Conservation (phyloP, 2,329 filamentous ascomycete genomes). For the Pyrenochaeta sp. region DNA sequence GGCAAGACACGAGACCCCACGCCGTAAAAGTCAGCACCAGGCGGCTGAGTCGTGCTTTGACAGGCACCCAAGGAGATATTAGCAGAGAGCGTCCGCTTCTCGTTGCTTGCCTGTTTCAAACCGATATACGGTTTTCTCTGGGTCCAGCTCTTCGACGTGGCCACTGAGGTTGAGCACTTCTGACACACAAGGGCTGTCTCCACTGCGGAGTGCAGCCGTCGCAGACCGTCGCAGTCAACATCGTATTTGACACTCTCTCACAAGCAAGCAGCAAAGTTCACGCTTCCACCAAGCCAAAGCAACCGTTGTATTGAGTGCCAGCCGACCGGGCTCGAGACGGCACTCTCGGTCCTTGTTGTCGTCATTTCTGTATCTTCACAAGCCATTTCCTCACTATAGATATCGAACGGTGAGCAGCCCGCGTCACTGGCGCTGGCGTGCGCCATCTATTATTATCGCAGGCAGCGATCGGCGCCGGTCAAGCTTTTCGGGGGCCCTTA, state of each 20-base stretch:
- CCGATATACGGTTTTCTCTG: not conserved
- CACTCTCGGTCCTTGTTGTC: not conserved
- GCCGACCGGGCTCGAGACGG: not conserved
- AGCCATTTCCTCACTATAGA: constrained; percentile 6
- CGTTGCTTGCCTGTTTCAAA: constrained; percentile 18
- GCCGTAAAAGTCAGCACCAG: constrained; percentile 27
- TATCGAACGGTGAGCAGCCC: constrained; percentile 10
- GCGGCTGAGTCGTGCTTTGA: constrained; percentile 34
- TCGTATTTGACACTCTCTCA: constrained; percentile 14
- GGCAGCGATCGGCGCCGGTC: constrained; percentile 10
- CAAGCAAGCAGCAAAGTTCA: constrained; percentile 11
- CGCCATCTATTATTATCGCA: constrained; percentile 16
- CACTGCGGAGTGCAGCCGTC: constrained; percentile 8
- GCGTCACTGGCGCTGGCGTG: constrained; percentile 12
- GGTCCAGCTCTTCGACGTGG: constrained; percentile 23
- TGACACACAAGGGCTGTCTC: constrained; percentile 14
- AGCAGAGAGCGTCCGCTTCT: not conserved
- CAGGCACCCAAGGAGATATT: constrained; percentile 15
- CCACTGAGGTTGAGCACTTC: constrained; percentile 17
- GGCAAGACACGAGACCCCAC: constrained; percentile 18
- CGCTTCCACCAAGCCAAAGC: constrained; percentile 7
- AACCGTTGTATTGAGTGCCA: constrained; percentile 7
- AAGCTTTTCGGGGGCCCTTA: constrained; percentile 12
- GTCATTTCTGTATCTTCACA: constrained; percentile 8
- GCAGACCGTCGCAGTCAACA: constrained; percentile 9